Evolutionary conservation across 2,329 filamentous ascomycete species (phyloP).

Genomic region (Neoscytalidium dimidiatum): DNA sequence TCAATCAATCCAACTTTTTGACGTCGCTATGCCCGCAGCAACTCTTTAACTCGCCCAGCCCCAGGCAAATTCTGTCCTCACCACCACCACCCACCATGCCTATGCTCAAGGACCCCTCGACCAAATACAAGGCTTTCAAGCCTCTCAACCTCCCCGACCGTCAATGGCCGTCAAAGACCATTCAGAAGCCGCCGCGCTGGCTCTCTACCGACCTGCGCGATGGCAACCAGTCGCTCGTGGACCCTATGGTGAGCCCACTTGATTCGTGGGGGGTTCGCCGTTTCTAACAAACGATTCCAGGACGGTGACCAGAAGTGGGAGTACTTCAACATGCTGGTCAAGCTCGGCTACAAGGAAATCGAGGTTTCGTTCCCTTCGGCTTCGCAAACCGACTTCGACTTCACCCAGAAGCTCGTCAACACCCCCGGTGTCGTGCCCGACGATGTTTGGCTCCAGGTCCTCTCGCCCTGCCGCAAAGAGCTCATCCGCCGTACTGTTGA

Average conservation of each 20-base stretch:
- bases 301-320: slow-evolving; percentile 92
- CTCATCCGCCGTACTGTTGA: slow-evolving; percentile 89
- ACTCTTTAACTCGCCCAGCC: slow-evolving; percentile 4
- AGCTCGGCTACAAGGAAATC: slow-evolving; percentile 96
- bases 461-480: slow-evolving; percentile 88
- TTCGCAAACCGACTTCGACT: slow-evolving; percentile 94
- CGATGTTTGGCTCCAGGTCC: slow-evolving; percentile 88
- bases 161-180: slow-evolving; percentile 80
- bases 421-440: slow-evolving; percentile 82
- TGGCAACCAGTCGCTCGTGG: slow-evolving; percentile 89
- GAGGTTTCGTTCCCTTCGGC: slow-evolving; percentile 95
- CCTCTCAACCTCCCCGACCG: slow-evolving; percentile 68
- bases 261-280: not conserved
- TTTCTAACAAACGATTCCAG: slow-evolving; percentile 45
- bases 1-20: slow-evolving; percentile 18
- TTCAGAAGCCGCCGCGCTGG: slow-evolving; percentile 88
- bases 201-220: slow-evolving; percentile 86
- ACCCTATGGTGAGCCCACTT: slow-evolving; percentile 74
- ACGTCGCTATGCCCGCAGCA: slow-evolving; percentile 10
- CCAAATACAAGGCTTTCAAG: slow-evolving; percentile 73
- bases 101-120: slow-evolving; percentile 72
- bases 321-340: slow-evolving; percentile 92
- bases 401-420: slow-evolving; percentile 82
- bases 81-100: slow-evolving; percentile 33
- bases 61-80: not conserved